Percentiles rank a stretch among this genome's conserved stretches.
phyloP scores from a whole-genome alignment of 2,329 filamentous ascomycete genomes.

The Sclerotinia glacialis region DNA sequence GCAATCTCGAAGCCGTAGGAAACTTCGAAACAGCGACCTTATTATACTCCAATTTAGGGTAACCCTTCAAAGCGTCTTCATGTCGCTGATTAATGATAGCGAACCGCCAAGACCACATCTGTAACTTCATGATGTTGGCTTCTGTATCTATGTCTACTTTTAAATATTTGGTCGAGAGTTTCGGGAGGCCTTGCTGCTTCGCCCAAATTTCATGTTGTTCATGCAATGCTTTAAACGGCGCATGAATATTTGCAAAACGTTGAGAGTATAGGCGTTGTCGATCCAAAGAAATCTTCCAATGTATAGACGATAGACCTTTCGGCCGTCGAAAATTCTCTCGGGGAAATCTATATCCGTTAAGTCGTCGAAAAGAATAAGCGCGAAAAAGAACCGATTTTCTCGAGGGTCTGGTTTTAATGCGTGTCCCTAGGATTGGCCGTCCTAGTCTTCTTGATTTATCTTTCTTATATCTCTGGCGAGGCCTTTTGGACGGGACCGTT shows the following conservation, averaged over 20 bases:
- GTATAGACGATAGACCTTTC: not conserved
- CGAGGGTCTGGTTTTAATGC: not conserved
- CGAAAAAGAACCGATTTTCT: not conserved
- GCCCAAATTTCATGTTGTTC: constrained; percentile 12
- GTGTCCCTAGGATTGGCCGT: not conserved
- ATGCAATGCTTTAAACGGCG: not conserved
- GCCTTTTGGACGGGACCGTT: not conserved
- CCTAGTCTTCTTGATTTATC: not conserved
- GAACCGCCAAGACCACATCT: constrained; percentile 15
- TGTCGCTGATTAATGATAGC: constrained; percentile 15
- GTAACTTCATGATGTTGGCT: not conserved
- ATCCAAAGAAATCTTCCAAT: not conserved
- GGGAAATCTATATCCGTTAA: not conserved
- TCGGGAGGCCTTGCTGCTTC: constrained; percentile 1
- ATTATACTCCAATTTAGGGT: not conserved
- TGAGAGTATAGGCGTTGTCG: not conserved
- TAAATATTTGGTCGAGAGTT: constrained; percentile 15
- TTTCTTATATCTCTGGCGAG: not conserved
- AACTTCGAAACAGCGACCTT: constrained; percentile 4
- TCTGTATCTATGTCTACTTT: not conserved
- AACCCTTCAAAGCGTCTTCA: constrained; percentile 11
- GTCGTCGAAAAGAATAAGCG: not conserved
- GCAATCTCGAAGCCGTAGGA: constrained; percentile 1
- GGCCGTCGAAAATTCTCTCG: not conserved
- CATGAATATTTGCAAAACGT: not conserved